Base-by-base conservation (phyloP, 2,329 filamentous ascomycete species). In the Arthroderma uncinatum region DNA sequence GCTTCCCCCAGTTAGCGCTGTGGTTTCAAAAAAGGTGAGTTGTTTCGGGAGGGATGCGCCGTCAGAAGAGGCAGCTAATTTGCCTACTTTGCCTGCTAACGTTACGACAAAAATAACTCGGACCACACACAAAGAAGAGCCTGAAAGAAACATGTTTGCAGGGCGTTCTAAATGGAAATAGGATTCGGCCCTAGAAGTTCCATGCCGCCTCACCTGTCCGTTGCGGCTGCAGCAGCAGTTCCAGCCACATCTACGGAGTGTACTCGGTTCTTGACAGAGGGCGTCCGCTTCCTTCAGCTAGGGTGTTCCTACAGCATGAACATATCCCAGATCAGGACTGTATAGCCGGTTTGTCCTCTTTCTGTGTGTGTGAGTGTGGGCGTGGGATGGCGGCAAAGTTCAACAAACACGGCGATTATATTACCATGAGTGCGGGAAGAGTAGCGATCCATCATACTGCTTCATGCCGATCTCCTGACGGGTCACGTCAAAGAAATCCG, bases 401-500 rank as follows among this genome's bases (percentile, higher is more conserved):
- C 40, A 44, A 14, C 21, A 44, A 9, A 30, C 28, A 30, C 28
- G 7, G 28, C 28, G 28, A 25, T 9, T 14, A 40, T 23, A 28
- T 21, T 44, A 23, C 19, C 12, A 10, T 9, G 23, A 28, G 7
- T 25, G 28, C 25, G 44, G 44, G 44, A 50, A 50, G 28, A 19
- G 14, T n/a, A 50, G 28, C 25, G 44, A 50, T 50, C 44, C 16
- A 30, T 50, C 44, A 50, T 33, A 28, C 25, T n/a, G 23, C 23
- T 50, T 50, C 28, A 30, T 25, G 44, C 28, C 44, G 44, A 50
- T 50, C 44, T 33, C 44, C 28, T 30, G 44, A 50, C 25, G 25
- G 44, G 23, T 50, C 44, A 50, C 28, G 44, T n/a, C 25, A 33
- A 50, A 50, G 44, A 50, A 50, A 50, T 34, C 44, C 44, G 44